Conservation (phyloP, 2,329 filamentous ascomycete genomes). For the Fusarium nanum region DNA sequence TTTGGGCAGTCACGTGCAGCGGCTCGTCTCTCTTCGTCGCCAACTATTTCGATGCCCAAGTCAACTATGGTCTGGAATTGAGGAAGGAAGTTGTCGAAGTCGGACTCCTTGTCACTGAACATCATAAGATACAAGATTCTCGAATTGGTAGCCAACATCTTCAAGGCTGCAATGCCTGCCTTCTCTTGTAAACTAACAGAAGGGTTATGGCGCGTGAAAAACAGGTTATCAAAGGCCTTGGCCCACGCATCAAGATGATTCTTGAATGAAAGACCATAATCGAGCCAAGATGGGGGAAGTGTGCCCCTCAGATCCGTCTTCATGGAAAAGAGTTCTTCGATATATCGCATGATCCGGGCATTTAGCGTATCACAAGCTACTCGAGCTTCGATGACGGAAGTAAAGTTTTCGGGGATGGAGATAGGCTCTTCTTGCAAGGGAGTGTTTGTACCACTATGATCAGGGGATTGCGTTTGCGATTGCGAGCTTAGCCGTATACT, state of each 20-base stretch:
- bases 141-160: constrained; percentile 71
- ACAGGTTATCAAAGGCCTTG: constrained; percentile 66
- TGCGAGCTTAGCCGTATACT: constrained; percentile 60
- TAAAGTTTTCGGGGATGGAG: constrained; percentile 54
- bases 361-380: constrained; percentile 67
- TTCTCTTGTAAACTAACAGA: constrained; percentile 66
- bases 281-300: constrained; percentile 60
- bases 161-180: constrained; percentile 69
- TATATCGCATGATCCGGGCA: constrained; percentile 68
- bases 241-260: constrained; percentile 66
- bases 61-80: constrained; percentile 67
- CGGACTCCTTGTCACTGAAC: constrained; percentile 68
- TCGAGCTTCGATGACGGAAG: constrained; percentile 65
- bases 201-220: constrained; percentile 61
- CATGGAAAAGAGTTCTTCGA: constrained; percentile 63
- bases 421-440: constrained; percentile 50
- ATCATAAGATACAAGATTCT: constrained; percentile 69
- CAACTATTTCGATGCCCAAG: constrained; percentile 68
- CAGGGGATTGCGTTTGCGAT: constrained; percentile 55
- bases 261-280: constrained; percentile 61
- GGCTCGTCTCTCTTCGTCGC: constrained; percentile 66
- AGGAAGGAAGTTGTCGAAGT: constrained; percentile 66
- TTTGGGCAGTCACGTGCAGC: constrained; percentile 60
- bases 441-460: constrained; percentile 56
- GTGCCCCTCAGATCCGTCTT: constrained; percentile 65